Base-by-base conservation (phyloP, 2,329 filamentous ascomycete species). In the Colletotrichum tofieldiae region DNA sequence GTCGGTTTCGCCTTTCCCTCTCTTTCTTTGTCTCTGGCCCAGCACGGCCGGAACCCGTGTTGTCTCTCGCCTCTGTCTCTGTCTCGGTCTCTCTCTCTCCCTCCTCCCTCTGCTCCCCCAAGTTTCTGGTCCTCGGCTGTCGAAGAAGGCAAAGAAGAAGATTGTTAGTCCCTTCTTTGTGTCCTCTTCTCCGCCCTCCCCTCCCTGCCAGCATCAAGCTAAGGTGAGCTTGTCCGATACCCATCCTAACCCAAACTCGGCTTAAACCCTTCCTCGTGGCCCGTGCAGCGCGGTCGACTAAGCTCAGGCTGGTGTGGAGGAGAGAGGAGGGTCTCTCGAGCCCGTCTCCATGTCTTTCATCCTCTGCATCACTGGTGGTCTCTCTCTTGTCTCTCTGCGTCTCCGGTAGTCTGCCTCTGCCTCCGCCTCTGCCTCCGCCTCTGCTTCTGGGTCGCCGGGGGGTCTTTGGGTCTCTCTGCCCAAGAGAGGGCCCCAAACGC, bases 301-400 rank as follows among this genome's bases (percentile, higher is more conserved):
- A 54, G 43, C 65, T 45, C 45, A 58, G 59, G 52, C 69, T 37
- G n/a, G 52, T 60, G 59, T 64, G 54, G 65, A 69, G 59, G 65
- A 71, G 35, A 71, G 68, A 62, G 54, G 61, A 29, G 58, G 43
- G 26, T 59, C 61, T 20, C 52, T 35, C 23, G 32, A 45, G 20
- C 32, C 49, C 23, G 59, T 37, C 49, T 56, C 55, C 55, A 47
- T 55, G 67, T 43, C 20, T 49, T 18, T 35, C 16, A 26, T 55
- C 39, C 43, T 45, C 35, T 20, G 20, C 5, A 26, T 68, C 37
- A 35, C n/a, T 52, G 20, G 35, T 37, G 45, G 26, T 41, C 35
- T 62, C 45, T 45, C 52, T 65, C 29, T 32, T 32, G 29, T 32
- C 29, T 32, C 29, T 32, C 29, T 26, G 23, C 23, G 23, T 26